phyloP scores from a whole-genome alignment of 768 basidiomycete species.

The Lepiota brunneoincarnata region DNA sequence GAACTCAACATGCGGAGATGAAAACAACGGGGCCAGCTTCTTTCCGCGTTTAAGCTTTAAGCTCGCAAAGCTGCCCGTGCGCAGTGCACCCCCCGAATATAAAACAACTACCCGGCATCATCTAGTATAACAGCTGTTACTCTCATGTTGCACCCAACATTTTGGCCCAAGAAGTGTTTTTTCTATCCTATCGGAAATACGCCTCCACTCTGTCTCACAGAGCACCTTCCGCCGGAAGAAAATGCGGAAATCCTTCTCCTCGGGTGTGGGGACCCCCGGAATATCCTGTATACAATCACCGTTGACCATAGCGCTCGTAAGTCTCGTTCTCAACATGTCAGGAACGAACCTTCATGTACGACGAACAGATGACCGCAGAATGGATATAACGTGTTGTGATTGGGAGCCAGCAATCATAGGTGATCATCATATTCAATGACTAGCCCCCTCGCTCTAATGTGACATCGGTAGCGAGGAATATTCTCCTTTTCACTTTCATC shows the following conservation, averaged over 20 bases:
- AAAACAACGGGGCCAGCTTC: too few species aligned
- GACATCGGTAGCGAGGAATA: conserved; percentile 40
- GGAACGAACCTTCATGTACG: not conserved
- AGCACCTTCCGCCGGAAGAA: conserved; percentile 44
- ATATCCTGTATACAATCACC: conserved; percentile 47
- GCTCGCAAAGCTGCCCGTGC: too few species aligned
- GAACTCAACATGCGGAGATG: too few species aligned
- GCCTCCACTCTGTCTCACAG: conserved; percentile 46
- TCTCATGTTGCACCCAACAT: conserved; percentile 41
- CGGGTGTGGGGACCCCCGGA: conserved; percentile 57
- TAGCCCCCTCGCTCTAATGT: not conserved
- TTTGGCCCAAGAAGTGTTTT: conserved; percentile 41
- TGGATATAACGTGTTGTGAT: conserved; percentile 54
- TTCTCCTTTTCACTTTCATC: conserved; percentile 43
- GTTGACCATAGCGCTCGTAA: conserved; percentile 24
- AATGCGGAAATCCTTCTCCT: conserved; percentile 49
- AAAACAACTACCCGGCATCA: too few species aligned
- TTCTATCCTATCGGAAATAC: conserved; percentile 66
- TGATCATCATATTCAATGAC: conserved; percentile 17
- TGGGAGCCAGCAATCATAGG: conserved; percentile 45
- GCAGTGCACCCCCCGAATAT: too few species aligned
- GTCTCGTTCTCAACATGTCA: too few species aligned
- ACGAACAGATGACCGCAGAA: conserved; percentile 22
- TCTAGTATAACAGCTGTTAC: too few species aligned
- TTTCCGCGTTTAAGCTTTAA: too few species aligned